phyloP scores from a whole-genome alignment of 1,284 basidiomycete genomes.

The Serendipita sp. region DNA sequence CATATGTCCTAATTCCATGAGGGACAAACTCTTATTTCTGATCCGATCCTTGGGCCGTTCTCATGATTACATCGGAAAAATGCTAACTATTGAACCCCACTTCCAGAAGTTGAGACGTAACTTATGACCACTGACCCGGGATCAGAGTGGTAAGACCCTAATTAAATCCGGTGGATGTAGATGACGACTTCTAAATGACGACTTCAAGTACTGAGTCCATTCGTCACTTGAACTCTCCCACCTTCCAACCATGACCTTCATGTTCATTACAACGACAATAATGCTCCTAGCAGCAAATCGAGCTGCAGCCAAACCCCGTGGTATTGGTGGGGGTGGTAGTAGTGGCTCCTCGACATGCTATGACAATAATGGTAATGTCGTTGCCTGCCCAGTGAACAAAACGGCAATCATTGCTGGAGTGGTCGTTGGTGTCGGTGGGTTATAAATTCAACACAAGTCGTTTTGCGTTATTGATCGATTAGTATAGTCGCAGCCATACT shows the following conservation, averaged over 20 bases:
- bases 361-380: not conserved
- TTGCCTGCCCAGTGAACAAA: not conserved
- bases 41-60: not conserved
- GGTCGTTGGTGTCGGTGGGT: not conserved
- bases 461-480: not conserved
- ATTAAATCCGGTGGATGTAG: not conserved
- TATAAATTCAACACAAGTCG: too few species aligned
- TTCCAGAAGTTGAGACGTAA: not conserved
- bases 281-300: not conserved
- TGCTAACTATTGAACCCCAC: not conserved
- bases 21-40: not conserved
- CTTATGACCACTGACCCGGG: not conserved
- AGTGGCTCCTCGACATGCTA: not conserved
- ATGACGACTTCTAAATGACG: not conserved
- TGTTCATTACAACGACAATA: not conserved
- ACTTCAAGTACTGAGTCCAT: not conserved
- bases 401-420: not conserved
- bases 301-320: not conserved
- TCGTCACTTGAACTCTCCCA: not conserved
- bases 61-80: not conserved
- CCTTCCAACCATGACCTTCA: not conserved
- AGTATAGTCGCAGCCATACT: not conserved
- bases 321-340: not conserved
- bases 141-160: not conserved
- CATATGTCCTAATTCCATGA: slow-evolving; percentile 5